A percentile compares a stretch with the other conserved stretches of the same genome.
phyloP scores from a whole-genome alignment of 2,329 filamentous ascomycete species.

The Penicillium sp. region DNA sequence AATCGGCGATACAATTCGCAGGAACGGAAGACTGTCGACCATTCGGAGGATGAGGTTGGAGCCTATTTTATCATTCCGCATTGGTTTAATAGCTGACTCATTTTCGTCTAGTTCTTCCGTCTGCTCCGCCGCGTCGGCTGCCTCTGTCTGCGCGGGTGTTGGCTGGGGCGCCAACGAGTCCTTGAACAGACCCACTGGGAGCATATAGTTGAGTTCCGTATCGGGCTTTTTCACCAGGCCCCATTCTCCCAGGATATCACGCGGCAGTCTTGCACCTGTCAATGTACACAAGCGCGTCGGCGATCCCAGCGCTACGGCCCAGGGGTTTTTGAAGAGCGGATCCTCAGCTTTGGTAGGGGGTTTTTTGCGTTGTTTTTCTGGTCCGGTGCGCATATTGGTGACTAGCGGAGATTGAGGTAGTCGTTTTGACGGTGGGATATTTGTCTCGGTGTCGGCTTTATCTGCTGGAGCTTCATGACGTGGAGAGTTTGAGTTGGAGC shows the following conservation, averaged over 20 bases:
- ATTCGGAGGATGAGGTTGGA: conserved; percentile 27
- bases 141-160: neutral
- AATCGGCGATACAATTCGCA: conserved; percentile 20
- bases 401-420: conserved; percentile 40
- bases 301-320: conserved; percentile 41
- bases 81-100: neutral
- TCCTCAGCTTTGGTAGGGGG: conserved; percentile 26
- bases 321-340: conserved; percentile 38
- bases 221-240: conserved; percentile 34
- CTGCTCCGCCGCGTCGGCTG: neutral
- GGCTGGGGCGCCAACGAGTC: conserved; percentile 24
- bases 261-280: conserved; percentile 35
- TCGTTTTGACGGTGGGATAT: conserved; percentile 28
- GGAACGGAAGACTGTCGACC: conserved; percentile 25
- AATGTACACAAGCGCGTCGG: conserved; percentile 35
- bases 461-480: conserved; percentile 4
- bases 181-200: conserved; percentile 34
- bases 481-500: conserved; percentile 15
- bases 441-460: neutral
- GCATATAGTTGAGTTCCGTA: conserved; percentile 29
- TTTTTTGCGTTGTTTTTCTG: conserved; percentile 26
- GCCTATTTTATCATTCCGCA: neutral
- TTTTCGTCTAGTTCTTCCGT: neutral
- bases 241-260: conserved; percentile 35
- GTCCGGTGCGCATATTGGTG: conserved; percentile 19